Base-by-base conservation (phyloP, 345 rosid genomes). In the Lepidium didymum region DNA sequence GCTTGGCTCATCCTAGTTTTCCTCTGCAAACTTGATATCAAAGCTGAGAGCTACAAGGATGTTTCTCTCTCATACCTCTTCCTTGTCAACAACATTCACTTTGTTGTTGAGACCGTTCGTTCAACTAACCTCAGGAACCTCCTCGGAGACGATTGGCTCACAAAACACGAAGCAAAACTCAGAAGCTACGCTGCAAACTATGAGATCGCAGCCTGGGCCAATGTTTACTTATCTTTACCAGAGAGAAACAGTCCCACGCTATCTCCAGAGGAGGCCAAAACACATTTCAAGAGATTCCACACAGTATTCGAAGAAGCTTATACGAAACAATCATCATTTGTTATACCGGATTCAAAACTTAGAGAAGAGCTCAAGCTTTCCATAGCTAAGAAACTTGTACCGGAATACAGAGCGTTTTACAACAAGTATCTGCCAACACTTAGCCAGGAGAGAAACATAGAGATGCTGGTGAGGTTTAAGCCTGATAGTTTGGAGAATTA, bases 141-240 rank as follows among this genome's bases (percentile, higher is more conserved):
- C 49, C 84, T 90, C 0, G 96, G 98, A 15, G 85, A 83, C 3
- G 83, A 84, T 10, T 93, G 98, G 98, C 15, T 86, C 47, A 54
- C 37, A 1, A 77, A 50, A 31, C 94, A 88, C 43, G 77, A 70
- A 1, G 67, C 69, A 34, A 93, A 85, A 69, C 82, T 85, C 25
- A 80, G 60, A 75, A 89, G 76, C 19, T 86, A 84, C 55, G 77
- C 81, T 12, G 21, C 66, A 35, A 86, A 80, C 73, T 87, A 86
- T 15, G 91, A 85, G 64, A 71, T 75, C 3, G 65, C 79, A 40
- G 95, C 86, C 1, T 93, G 98, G 98, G 77, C 60, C 41, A 78
- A 69, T 51, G 92, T 88, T 13, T 64, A 79, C 46, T 4, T 68
- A 33, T 14, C 88, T 12, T 75, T 90, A 46, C 92, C 89, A 8